phyloP scores from a whole-genome alignment of 768 basidiomycete species.

The Amanita jacksonii region DNA sequence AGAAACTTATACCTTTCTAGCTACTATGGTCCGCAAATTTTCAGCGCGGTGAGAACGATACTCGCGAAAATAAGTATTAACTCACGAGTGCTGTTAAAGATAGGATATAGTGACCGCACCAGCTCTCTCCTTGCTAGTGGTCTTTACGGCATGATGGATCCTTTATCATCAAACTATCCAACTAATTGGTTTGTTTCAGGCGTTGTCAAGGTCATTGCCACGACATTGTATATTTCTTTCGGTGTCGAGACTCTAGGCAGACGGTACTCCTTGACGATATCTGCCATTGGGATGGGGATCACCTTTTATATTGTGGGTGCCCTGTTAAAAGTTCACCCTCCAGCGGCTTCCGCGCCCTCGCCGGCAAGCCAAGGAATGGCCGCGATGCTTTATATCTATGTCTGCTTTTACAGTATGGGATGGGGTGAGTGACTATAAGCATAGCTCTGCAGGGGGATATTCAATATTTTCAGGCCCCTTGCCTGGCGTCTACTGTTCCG shows the following conservation, averaged over 20 bases:
- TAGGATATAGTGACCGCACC: slow-evolving; percentile 51
- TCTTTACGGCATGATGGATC: slow-evolving; percentile 36
- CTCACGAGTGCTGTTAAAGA: slow-evolving; percentile 24
- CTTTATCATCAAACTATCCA: neutral
- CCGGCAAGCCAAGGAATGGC: slow-evolving; percentile 75
- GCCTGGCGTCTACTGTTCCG: slow-evolving; percentile 58
- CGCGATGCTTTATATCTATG: slow-evolving; percentile 78
- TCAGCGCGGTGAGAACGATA: slow-evolving; percentile 39
- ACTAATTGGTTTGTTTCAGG: slow-evolving; percentile 20
- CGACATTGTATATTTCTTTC: slow-evolving; percentile 56
- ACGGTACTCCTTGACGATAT: slow-evolving; percentile 60
- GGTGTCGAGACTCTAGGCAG: slow-evolving; percentile 62
- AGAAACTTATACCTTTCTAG: too few species aligned
- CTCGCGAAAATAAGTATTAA: slow-evolving; percentile 1
- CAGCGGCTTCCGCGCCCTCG: slow-evolving; percentile 32
- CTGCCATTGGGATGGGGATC: slow-evolving; percentile 69
- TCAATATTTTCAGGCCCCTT: slow-evolving; percentile 25
- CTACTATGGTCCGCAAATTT: slow-evolving; percentile 71
- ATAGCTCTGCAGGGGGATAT: slow-evolving; percentile 19
- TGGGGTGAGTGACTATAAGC: slow-evolving; percentile 41
- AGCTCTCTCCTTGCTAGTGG: slow-evolving; percentile 66
- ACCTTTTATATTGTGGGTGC: slow-evolving; percentile 81
- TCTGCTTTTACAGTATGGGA: slow-evolving; percentile 82
- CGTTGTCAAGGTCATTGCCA: slow-evolving; percentile 60
- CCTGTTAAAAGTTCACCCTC: slow-evolving; percentile 71